Evolutionary conservation across 1,139 yeast species (phyloP).

Genomic region (Hyphopichia buzzinii): DNA sequence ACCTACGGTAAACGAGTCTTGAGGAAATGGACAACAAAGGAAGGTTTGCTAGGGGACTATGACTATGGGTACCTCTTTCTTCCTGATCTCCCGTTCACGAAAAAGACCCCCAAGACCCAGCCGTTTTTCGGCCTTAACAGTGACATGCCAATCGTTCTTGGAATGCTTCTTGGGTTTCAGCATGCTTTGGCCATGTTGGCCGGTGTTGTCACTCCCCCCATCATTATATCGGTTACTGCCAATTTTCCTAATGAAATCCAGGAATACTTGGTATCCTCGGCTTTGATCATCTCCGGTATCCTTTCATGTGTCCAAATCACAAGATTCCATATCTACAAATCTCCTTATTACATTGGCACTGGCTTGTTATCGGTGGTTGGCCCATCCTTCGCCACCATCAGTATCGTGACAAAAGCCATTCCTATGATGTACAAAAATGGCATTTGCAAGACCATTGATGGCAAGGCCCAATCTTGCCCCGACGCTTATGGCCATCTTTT

Average conservation of each 20-base stretch:
- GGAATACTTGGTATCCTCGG: constrained; percentile 74
- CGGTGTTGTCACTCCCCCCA: constrained; percentile 85
- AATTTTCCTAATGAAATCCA: constrained; percentile 48
- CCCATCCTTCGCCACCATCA: constrained; percentile 82
- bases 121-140: constrained; percentile 81
- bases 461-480: constrained; percentile 74
- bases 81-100: constrained; percentile 70
- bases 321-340: constrained; percentile 68
- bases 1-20: constrained; percentile 20
- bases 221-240: constrained; percentile 62
- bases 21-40: constrained; percentile 61
- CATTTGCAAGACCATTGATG: constrained; percentile 62
- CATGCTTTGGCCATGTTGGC: constrained; percentile 90
- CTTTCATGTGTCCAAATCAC: constrained; percentile 77
- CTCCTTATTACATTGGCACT: constrained; percentile 79
- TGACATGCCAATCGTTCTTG: constrained; percentile 75
- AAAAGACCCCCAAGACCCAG: constrained; percentile 50
- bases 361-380: constrained; percentile 89
- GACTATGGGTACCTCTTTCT: constrained; percentile 75
- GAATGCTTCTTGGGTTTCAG: constrained; percentile 77
- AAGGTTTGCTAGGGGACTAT: constrained; percentile 80
- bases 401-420: constrained; percentile 71
- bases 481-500: constrained; percentile 86
- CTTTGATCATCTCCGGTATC: constrained; percentile 73
- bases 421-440: constrained; percentile 81